A percentile compares a stretch with the other conserved stretches of the same genome.
Conservation (phyloP, 441 rosid species). For the Corymbia calophylla region DNA sequence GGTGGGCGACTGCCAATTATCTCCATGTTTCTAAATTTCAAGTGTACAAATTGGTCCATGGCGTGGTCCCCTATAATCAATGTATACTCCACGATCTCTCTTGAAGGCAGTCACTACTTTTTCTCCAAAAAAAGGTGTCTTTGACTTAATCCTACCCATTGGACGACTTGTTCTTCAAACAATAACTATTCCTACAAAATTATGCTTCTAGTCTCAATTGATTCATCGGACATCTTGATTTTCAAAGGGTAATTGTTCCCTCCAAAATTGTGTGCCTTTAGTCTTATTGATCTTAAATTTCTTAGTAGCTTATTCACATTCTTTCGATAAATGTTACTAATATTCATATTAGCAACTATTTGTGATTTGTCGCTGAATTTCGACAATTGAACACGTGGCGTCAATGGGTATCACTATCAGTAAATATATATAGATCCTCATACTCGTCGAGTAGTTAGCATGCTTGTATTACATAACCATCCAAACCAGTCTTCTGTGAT, state of each 20-base stretch:
- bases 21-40: neutral
- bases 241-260: neutral
- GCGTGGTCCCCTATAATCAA: neutral
- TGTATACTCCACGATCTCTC: neutral
- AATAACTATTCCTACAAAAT: neutral
- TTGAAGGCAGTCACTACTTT: neutral
- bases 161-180: neutral
- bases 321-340: neutral
- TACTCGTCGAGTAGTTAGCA: neutral
- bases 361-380: neutral
- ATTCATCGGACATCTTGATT: neutral
- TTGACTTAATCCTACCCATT: neutral
- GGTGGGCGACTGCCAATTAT: no score
- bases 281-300: neutral
- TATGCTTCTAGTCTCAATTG: neutral
- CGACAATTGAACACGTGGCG: neutral
- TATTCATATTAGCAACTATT: neutral
- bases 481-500: no score
- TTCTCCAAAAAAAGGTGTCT: neutral
- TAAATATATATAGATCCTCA: neutral
- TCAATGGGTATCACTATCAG: neutral
- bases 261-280: neutral
- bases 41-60: neutral
- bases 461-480: neutral
- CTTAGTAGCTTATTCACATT: neutral